A percentile compares a stretch with the other conserved stretches of the same genome.
phyloP scores from a whole-genome alignment of 176 grass and related monocot genomes.

The Miscanthus lutarioriparius region DNA sequence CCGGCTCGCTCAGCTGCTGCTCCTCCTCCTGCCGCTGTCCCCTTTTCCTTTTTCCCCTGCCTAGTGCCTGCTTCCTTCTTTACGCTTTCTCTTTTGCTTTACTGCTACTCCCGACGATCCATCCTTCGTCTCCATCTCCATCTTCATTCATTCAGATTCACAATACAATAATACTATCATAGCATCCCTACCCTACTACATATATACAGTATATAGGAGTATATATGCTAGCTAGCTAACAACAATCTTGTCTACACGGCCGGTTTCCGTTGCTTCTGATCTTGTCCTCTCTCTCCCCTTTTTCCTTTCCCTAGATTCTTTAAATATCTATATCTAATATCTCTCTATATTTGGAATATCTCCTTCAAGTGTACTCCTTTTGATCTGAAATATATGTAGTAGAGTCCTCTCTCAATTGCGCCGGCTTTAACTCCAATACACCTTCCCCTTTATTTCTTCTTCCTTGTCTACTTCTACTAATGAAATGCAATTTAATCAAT shows the following conservation, averaged over 20 bases:
- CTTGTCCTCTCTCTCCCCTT: neutral
- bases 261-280: neutral
- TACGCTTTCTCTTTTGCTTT: slow-evolving; percentile 49
- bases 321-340: neutral
- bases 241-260: neutral
- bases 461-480: too few relatives aligned
- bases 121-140: neutral
- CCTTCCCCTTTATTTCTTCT: too few relatives aligned
- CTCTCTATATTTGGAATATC: neutral
- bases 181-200: neutral
- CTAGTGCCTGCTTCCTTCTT: slow-evolving; percentile 6
- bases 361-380: neutral
- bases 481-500: too few relatives aligned
- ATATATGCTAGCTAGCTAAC: neutral
- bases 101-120: slow-evolving; percentile 9
- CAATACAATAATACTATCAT: neutral
- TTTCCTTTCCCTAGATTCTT: neutral
- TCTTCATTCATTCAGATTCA: slow-evolving; percentile 3
- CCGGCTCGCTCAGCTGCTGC: neutral
- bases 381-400: too few relatives aligned
- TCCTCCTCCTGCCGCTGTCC: neutral
- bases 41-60: slow-evolving; percentile 36
- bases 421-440: too few relatives aligned
- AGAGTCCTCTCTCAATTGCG: too few relatives aligned
- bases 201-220: neutral